Conservation (phyloP, 768 basidiomycete genomes). For the Stropharia rugosoannulata region DNA sequence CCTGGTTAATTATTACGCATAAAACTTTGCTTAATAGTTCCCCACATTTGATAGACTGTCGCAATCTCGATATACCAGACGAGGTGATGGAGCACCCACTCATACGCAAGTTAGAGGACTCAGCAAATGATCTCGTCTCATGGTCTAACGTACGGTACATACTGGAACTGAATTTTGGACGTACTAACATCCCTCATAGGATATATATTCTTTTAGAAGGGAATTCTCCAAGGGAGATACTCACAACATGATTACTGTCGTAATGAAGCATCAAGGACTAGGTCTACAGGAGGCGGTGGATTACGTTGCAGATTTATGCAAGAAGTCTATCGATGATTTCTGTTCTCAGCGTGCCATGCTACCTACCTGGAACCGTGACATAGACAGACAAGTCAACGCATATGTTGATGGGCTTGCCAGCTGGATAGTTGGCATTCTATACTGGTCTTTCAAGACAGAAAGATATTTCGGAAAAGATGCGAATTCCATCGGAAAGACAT, state of each 20-base stretch:
- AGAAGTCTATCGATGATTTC: slow-evolving; percentile 71
- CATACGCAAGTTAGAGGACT: slow-evolving; percentile 65
- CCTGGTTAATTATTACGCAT: slow-evolving; percentile 5
- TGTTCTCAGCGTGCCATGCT: slow-evolving; percentile 41
- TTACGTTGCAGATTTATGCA: slow-evolving; percentile 75
- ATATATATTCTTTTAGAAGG: slow-evolving; percentile 83
- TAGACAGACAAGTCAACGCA: slow-evolving; percentile 60
- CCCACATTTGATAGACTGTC: slow-evolving; percentile 43
- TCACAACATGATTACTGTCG: slow-evolving; percentile 82
- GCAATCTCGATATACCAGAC: slow-evolving; percentile 77
- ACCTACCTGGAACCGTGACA: slow-evolving; percentile 69
- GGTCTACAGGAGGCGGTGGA: slow-evolving; percentile 73
- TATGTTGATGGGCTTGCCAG: slow-evolving; percentile 73
- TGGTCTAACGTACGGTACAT: slow-evolving; percentile 75
- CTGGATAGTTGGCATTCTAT: slow-evolving; percentile 75
- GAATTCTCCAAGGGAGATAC: slow-evolving; percentile 81
- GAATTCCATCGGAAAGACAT: not conserved
- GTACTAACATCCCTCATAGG: slow-evolving; percentile 40
- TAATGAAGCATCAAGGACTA: slow-evolving; percentile 71
- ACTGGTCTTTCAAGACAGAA: slow-evolving; percentile 77
- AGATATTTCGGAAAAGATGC: slow-evolving; percentile 67
- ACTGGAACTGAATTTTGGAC: slow-evolving; percentile 5
- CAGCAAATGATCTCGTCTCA: slow-evolving; percentile 78
- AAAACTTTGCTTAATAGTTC: slow-evolving; percentile 1
- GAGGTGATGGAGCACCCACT: slow-evolving; percentile 78